These are phyloP conservation scores for Arctostaphylos glauca DNA, from an alignment of 148 eudicot genomes.

Conservation along the genomic window DNA sequence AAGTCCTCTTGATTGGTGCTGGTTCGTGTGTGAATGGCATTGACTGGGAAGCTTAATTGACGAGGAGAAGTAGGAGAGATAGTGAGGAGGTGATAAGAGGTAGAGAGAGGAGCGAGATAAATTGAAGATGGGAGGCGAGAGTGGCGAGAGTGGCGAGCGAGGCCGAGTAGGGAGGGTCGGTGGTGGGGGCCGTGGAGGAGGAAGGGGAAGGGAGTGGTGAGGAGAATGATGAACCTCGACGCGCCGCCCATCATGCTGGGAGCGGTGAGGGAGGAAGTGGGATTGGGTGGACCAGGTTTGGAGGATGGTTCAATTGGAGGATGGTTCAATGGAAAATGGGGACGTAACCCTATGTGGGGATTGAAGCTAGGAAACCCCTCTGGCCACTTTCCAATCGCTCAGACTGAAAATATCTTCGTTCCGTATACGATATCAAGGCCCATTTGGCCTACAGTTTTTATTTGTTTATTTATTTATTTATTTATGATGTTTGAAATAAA, in stretches of 20 bases:
- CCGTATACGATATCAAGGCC: too few relatives aligned
- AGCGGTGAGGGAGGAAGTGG: background rate
- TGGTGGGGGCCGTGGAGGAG: constrained; percentile 20
- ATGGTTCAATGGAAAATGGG: background rate
- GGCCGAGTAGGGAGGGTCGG: constrained; percentile 23
- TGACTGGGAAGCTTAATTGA: background rate
- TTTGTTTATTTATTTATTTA: too few relatives aligned
- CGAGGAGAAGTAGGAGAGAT: constrained; percentile 14
- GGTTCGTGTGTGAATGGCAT: constrained; percentile 29
- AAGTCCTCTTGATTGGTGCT: constrained; percentile 5
- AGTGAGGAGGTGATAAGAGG: constrained; percentile 8
- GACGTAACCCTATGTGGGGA: background rate
- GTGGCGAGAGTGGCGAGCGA: constrained; percentile 18
- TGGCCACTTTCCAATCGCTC: too few relatives aligned
- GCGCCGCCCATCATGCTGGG: constrained; percentile 41
- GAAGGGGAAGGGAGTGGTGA: constrained; percentile 32
- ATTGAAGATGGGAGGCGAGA: constrained; percentile 20
- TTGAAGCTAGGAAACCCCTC: too few relatives aligned
- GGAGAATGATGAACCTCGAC: constrained; percentile 35
- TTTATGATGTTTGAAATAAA: too few relatives aligned
- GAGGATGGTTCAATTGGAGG: background rate
- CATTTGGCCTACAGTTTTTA: too few relatives aligned
- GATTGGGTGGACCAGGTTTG: background rate
- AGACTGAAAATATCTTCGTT: too few relatives aligned
- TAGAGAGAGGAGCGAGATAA: background rate